Conservation (phyloP, 169 alveolate genomes). For the Amoebophrya sp. region DNA sequence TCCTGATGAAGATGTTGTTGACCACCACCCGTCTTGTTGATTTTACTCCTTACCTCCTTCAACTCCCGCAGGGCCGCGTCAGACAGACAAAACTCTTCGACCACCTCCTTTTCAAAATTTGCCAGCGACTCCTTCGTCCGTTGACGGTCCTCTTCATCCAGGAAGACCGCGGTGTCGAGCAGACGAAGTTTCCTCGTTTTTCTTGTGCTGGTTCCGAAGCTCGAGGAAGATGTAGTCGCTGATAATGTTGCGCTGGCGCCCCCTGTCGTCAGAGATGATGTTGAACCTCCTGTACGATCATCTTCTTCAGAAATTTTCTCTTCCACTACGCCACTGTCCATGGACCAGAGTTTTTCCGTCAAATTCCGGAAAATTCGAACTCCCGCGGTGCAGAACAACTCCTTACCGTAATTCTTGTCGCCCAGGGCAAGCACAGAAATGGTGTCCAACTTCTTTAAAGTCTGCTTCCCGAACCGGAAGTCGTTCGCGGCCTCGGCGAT, state of each 20-base stretch:
- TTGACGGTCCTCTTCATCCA: background rate
- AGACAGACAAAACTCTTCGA: no score
- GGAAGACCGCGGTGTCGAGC: background rate
- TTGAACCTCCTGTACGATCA: background rate
- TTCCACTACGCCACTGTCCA: background rate
- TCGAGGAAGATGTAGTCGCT: background rate
- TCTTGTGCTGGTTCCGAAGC: background rate
- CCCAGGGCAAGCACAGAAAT: background rate
- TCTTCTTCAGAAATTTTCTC: background rate
- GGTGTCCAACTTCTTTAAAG: background rate
- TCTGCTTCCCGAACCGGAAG: background rate
- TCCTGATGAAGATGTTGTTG: no score
- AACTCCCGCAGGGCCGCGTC: no score
- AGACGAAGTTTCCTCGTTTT: background rate
- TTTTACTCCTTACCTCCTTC: background rate
- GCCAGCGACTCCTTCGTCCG: background rate
- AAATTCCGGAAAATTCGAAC: background rate
- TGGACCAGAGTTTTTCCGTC: background rate
- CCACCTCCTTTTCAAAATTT: background rate
- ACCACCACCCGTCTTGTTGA: background rate
- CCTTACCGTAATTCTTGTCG: background rate
- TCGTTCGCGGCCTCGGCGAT: constrained; percentile 8
- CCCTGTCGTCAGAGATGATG: background rate
- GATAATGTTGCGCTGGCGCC: background rate
- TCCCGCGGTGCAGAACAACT: background rate